Base-by-base conservation (phyloP, 2,329 filamentous ascomycete genomes). In the Colletotrichum simmondsii region DNA sequence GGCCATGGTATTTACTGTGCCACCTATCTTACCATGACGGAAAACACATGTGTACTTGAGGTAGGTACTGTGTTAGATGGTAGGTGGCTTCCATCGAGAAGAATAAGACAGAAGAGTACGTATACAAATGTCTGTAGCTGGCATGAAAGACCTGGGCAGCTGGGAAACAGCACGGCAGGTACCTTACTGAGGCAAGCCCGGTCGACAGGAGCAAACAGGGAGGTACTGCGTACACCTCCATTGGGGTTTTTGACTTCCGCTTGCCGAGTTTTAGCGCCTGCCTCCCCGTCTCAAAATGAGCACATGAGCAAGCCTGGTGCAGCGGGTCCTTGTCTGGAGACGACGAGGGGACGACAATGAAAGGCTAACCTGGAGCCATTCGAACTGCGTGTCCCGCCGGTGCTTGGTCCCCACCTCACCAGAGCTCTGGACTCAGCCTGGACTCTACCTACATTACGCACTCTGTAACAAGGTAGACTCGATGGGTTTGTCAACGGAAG, bases 271-370 rank as follows among this genome's bases (percentile, higher is more conserved):
- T 81, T 85, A 83, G 82, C 81, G 83, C 80, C 78, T 77, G 76
- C 76, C 35, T 79, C 78, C 77, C 78, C 80, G 83, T 84, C 82
- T 84, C 80, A 79, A 80, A 83, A 81, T 82, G 83, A 79, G 81
- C 85, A 86, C 84, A 86, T 86, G 85, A 86, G 82, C 83, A 80
- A 81, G 81, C 82, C 83, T 79, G 84, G 81, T 75, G 75, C 77
- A 83, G 81, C 79, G 82, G 82, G 79, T 83, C 80, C 77, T 73
- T 73, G 71, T 73, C 71, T 42, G 62, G 60, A 65, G 61, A 57
- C 46, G 71, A 42, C 71, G 53, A 59, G 61, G 62, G 56, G 71
- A 42, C 71, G 53, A 59, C 68, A 61, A 68, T 28, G 35, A 73
- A 72, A 71, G 66, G 71, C 71, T 73, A 71, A 73, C 56, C 49